Evolutionary conservation across 1,284 basidiomycete species (phyloP).

Genomic region (Dichomitus squalens): DNA sequence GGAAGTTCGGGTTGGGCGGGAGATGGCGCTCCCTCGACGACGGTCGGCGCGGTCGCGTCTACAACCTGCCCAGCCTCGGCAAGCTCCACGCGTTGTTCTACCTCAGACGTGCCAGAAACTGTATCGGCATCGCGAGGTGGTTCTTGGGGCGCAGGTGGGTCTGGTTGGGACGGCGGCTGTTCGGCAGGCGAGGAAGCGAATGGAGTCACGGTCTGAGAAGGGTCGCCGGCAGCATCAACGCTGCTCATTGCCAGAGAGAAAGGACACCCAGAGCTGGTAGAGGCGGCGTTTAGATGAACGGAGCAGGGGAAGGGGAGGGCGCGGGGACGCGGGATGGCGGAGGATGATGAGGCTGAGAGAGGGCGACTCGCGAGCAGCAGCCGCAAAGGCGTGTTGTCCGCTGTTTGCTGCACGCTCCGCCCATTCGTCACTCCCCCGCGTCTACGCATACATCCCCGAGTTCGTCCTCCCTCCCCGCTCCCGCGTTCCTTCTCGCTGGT

Average conservation of each 20-base stretch:
- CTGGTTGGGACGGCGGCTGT: slow-evolving; percentile 28
- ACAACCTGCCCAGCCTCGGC: slow-evolving; percentile 8
- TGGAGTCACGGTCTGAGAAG: slow-evolving; percentile 20
- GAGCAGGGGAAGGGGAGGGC: slow-evolving; percentile 8
- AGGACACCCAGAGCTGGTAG: slow-evolving; percentile 10
- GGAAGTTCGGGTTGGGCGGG: slow-evolving; percentile 18
- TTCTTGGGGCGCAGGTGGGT: slow-evolving; percentile 19
- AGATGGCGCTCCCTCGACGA: slow-evolving; percentile 18
- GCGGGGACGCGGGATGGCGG: slow-evolving; percentile 23
- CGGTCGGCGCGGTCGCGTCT: slow-evolving; percentile 15
- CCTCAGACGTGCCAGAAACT: slow-evolving; percentile 12
- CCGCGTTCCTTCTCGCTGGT: not conserved
- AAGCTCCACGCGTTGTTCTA: slow-evolving; percentile 22
- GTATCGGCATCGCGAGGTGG: slow-evolving; percentile 21
- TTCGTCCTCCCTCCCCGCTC: slow-evolving; percentile 5
- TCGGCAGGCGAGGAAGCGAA: slow-evolving; percentile 16
- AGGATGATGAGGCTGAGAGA: slow-evolving; percentile 27
- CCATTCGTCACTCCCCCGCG: slow-evolving; percentile 24
- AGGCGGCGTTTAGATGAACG: not conserved
- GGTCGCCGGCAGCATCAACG: slow-evolving; percentile 31
- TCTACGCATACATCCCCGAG: slow-evolving; percentile 16
- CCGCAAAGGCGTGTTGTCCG: slow-evolving; percentile 33
- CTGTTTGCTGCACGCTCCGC: slow-evolving; percentile 32
- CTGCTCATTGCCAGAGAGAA: slow-evolving; percentile 34
- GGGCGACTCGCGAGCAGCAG: not conserved